Conservation (phyloP, 306 rosid genomes). For the Cucurbita moschata region DNA sequence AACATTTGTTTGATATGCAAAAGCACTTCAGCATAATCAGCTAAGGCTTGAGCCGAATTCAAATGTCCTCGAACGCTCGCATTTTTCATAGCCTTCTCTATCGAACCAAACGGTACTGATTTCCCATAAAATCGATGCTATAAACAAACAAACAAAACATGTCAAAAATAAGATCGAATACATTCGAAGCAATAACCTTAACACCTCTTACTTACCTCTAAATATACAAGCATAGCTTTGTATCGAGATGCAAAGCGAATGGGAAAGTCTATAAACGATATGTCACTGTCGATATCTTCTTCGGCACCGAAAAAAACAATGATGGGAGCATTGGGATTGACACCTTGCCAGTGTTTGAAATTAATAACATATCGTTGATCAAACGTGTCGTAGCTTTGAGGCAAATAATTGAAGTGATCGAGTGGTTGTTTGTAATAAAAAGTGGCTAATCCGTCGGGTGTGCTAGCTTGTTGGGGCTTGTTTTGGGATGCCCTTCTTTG, state of each 20-base stretch:
- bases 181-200: no score
- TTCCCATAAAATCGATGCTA: constrained; percentile 35
- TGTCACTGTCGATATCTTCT: constrained; percentile 8
- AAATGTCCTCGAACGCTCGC: constrained; percentile 23
- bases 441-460: neutral
- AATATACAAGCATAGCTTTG: constrained; percentile 30
- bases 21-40: constrained; percentile 46
- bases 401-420: constrained; percentile 40
- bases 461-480: neutral
- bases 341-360: constrained; percentile 27
- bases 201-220: constrained; percentile 30
- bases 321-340: constrained; percentile 27
- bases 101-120: constrained; percentile 35
- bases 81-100: constrained; percentile 22
- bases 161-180: neutral
- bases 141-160: neutral
- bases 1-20: constrained; percentile 22
- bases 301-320: constrained; percentile 44
- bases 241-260: constrained; percentile 23
- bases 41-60: constrained; percentile 45
- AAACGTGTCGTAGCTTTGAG: constrained; percentile 20
- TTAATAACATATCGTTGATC: constrained; percentile 28
- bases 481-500: neutral
- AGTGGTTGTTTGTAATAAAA: constrained; percentile 32
- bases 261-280: constrained; percentile 9